A percentile compares a stretch with the other conserved stretches of the same genome.
Evolutionary conservation across 179 eudicot genomes (phyloP).

Genomic region (Silene vulgaris): DNA sequence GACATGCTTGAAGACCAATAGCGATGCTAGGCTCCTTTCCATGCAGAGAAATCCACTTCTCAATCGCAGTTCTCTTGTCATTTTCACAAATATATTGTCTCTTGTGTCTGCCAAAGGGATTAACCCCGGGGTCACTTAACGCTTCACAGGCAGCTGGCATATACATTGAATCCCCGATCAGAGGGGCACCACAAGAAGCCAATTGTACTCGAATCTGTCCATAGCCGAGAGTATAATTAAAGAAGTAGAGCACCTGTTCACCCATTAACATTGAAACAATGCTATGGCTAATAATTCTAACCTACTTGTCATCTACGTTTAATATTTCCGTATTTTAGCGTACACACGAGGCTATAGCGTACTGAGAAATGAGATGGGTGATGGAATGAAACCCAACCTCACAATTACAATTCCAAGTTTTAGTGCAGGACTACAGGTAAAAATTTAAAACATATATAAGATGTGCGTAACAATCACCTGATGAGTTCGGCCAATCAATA

Average conservation of each 20-base stretch:
- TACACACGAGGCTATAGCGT: not conserved
- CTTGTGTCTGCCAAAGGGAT: conserved; percentile 57
- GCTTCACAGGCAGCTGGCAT: conserved; percentile 82
- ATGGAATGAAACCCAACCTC: conserved; percentile 2
- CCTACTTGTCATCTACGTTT: not conserved
- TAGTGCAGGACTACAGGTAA: not conserved
- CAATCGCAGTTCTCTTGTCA: conserved; percentile 38
- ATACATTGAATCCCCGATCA: conserved; percentile 90
- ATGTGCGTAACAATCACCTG: conserved; percentile 45
- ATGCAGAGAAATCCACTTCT: conserved; percentile 65
- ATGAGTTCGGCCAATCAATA: conserved; percentile 91
- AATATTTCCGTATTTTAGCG: not conserved
- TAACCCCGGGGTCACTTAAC: conserved; percentile 47
- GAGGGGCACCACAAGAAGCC: conserved; percentile 85
- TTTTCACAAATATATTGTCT: conserved; percentile 35
- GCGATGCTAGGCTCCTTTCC: conserved; percentile 86
- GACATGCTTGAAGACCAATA: conserved; percentile 92
- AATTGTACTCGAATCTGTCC: conserved; percentile 83
- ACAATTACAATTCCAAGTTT: not conserved
- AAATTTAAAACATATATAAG: not conserved
- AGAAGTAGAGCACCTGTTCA: not conserved
- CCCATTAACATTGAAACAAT: not conserved
- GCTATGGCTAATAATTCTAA: no score
- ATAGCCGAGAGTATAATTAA: conserved; percentile 7
- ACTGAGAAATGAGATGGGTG: not conserved